Percentiles rank a stretch among this genome's conserved stretches.
These are phyloP conservation scores for Trametes villosa DNA, from an alignment of 768 basidiomycete species.

Conservation along the genomic window DNA sequence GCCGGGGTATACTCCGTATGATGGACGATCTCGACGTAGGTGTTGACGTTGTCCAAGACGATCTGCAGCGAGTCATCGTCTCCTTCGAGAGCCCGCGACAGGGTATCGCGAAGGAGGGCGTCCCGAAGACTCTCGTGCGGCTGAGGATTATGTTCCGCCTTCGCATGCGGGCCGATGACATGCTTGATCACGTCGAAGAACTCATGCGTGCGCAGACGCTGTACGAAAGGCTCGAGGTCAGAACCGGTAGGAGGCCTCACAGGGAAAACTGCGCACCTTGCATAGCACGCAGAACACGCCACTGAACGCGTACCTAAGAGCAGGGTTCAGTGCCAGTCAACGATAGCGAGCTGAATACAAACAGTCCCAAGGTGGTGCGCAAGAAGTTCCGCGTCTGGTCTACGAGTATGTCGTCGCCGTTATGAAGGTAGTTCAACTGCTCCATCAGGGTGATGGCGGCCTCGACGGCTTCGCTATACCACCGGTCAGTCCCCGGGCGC, in stretches of 20 bases:
- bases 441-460: slow-evolving; percentile 51
- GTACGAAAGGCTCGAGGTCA: neutral
- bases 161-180: slow-evolving; percentile 44
- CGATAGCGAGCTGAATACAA: slow-evolving; percentile 22
- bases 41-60: slow-evolving; percentile 60
- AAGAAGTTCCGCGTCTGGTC: slow-evolving; percentile 61
- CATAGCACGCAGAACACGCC: slow-evolving; percentile 62
- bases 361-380: slow-evolving; percentile 54
- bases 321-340: neutral
- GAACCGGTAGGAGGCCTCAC: neutral
- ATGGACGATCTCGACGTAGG: slow-evolving; percentile 62
- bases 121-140: slow-evolving; percentile 45
- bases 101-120: slow-evolving; percentile 57
- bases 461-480: slow-evolving; percentile 64
- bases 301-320: slow-evolving; percentile 54
- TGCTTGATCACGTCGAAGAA: slow-evolving; percentile 61
- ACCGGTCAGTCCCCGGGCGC: too few relatives aligned
- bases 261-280: slow-evolving; percentile 45
- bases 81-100: slow-evolving; percentile 51
- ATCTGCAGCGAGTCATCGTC: slow-evolving; percentile 54
- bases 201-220: slow-evolving; percentile 51
- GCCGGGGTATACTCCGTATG: slow-evolving; percentile 54
- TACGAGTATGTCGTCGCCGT: slow-evolving; percentile 61
- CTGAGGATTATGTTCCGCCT: slow-evolving; percentile 30
- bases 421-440: slow-evolving; percentile 44